A percentile compares a stretch with the other conserved stretches of the same genome.
Conservation (phyloP, 352 stramenopile species). For the Sclerospora graminicola region DNA sequence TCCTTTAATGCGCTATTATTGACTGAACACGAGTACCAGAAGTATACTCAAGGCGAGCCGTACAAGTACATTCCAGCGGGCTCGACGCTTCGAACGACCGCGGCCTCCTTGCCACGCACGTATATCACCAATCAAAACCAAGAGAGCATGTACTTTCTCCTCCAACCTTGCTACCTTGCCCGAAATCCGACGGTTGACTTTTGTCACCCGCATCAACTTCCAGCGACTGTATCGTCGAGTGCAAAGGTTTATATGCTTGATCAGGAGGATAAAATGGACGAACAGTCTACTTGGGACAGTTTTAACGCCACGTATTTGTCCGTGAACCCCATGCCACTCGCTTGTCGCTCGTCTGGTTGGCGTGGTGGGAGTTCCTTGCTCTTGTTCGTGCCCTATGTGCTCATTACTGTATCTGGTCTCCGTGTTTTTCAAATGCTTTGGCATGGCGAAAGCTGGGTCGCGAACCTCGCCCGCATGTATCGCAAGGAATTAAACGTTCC, state of each 20-base stretch:
- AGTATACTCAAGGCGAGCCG: constrained; percentile 36
- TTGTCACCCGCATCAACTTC: constrained; percentile 27
- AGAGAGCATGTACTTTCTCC: constrained; percentile 48
- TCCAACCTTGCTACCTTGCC: constrained; percentile 42
- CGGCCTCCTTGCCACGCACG: constrained; percentile 31
- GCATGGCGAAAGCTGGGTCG: constrained; percentile 47
- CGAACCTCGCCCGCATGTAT: constrained; percentile 55
- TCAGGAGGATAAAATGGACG: constrained; percentile 11
- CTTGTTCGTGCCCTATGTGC: constrained; percentile 48
- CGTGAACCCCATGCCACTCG: constrained; percentile 56
- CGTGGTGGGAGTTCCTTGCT: constrained; percentile 29
- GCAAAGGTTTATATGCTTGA: constrained; percentile 40
- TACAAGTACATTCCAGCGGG: constrained; percentile 35
- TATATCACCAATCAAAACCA: constrained; percentile 35
- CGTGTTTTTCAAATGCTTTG: constrained; percentile 54
- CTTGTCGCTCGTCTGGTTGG: constrained; percentile 36
- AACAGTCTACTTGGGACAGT: constrained; percentile 7
- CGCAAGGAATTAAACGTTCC: constrained; percentile 34
- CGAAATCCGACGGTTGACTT: constrained; percentile 26
- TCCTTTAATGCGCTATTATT: no score
- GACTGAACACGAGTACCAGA: constrained; percentile 38
- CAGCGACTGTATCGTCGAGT: constrained; percentile 19
- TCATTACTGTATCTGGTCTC: constrained; percentile 40
- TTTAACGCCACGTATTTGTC: constrained; percentile 29
- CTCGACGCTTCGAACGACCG: constrained; percentile 37